Conservation (phyloP, 2,329 filamentous ascomycete genomes). For the Davidsoniella neocaledoniae region DNA sequence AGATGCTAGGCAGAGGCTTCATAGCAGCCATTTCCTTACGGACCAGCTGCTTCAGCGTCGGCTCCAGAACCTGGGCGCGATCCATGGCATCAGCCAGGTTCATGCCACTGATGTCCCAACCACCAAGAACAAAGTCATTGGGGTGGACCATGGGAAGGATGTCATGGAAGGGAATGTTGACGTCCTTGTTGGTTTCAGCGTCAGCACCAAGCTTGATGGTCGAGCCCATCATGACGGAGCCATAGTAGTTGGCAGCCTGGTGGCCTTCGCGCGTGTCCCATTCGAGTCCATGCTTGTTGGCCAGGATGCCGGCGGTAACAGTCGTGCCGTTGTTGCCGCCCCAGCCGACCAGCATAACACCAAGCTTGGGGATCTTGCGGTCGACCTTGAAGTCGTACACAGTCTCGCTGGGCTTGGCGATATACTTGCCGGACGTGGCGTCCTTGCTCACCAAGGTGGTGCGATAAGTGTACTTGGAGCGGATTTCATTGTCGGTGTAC, state of each 20-base stretch:
- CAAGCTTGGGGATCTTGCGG: slow-evolving; percentile 79
- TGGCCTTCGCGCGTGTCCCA: slow-evolving; percentile 92
- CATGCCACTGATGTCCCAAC: slow-evolving; percentile 92
- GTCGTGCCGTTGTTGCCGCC: slow-evolving; percentile 98
- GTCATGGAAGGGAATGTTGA: slow-evolving; percentile 92
- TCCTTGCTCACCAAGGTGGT: slow-evolving; percentile 67
- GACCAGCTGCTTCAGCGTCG: slow-evolving; percentile 76
- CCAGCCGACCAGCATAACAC: slow-evolving; percentile 94
- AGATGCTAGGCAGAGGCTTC: slow-evolving; percentile 82
- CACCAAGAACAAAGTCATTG: slow-evolving; percentile 85
- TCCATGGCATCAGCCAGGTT: slow-evolving; percentile 89
- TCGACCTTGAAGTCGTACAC: slow-evolving; percentile 96
- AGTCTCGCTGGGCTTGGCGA: slow-evolving; percentile 75
- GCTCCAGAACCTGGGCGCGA: slow-evolving; percentile 84
- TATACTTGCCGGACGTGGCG: slow-evolving; percentile 52
- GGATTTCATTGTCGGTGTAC: slow-evolving; percentile 79
- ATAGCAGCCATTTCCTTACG: slow-evolving; percentile 85
- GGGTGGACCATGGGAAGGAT: slow-evolving; percentile 94
- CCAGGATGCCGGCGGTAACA: slow-evolving; percentile 90
- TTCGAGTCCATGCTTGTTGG: slow-evolving; percentile 68
- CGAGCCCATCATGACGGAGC: slow-evolving; percentile 90
- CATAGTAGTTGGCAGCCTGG: slow-evolving; percentile 88
- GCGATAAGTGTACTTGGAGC: slow-evolving; percentile 89
- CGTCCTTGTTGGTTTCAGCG: slow-evolving; percentile 63
- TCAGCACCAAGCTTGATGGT: slow-evolving; percentile 94